phyloP scores from a whole-genome alignment of 116 monocot genomes.

The Cymodocea nodosa region DNA sequence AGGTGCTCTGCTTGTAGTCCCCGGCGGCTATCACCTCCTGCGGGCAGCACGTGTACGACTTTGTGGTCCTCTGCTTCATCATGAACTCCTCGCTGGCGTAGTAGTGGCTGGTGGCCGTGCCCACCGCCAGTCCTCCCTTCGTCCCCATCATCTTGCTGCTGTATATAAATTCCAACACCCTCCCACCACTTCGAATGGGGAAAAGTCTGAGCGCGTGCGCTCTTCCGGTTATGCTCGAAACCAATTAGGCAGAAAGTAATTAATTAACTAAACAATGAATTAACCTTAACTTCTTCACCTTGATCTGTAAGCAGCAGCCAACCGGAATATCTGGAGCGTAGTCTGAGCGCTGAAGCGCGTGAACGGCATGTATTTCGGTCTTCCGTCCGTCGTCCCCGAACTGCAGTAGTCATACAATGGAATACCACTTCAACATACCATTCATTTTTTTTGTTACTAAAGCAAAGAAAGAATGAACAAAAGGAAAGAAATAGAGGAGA shows the following conservation, averaged over 20 bases:
- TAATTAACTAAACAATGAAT: too few species aligned
- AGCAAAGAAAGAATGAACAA: too few species aligned
- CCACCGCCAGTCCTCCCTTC: slow-evolving; percentile 31
- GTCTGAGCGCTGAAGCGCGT: slow-evolving; percentile 29
- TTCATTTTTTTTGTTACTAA: too few species aligned
- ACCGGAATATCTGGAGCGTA: slow-evolving; percentile 34
- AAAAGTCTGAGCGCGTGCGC: too few species aligned
- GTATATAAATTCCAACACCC: slow-evolving; percentile 55
- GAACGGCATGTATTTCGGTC: slow-evolving; percentile 43
- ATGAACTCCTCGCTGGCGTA: slow-evolving; percentile 52
- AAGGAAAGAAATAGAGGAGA: too few species aligned
- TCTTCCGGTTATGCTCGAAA: too few species aligned
- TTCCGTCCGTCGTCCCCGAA: slow-evolving; percentile 59
- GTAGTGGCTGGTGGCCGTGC: slow-evolving; percentile 44
- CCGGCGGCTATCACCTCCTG: slow-evolving; percentile 32
- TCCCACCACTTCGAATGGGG: slow-evolving; percentile 23
- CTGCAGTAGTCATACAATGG: too few species aligned
- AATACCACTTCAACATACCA: too few species aligned
- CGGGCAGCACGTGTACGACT: slow-evolving; percentile 42
- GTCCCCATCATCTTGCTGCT: slow-evolving; percentile 39
- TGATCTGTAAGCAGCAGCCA: slow-evolving; percentile 36
- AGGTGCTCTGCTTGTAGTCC: slow-evolving; percentile 49
- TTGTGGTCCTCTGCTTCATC: slow-evolving; percentile 15
- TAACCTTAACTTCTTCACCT: slow-evolving; percentile 19
- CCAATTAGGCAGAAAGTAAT: too few species aligned